Conservation (phyloP, 345 rosid species). For the Populus davidiana region DNA sequence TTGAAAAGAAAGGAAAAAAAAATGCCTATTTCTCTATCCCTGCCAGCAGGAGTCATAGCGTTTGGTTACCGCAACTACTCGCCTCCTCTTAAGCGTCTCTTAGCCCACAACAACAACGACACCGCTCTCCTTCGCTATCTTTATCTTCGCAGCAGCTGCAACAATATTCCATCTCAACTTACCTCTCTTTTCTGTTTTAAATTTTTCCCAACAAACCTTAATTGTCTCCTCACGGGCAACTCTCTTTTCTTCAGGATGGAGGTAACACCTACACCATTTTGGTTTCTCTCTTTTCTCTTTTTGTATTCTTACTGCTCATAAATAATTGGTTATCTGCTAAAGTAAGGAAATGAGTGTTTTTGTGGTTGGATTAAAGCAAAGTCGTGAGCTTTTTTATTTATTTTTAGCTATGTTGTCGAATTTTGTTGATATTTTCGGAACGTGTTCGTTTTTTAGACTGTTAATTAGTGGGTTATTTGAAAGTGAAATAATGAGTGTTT, state of each 20-base stretch:
- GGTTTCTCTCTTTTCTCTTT: background rate
- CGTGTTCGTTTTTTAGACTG: background rate
- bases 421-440: background rate
- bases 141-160: background rate
- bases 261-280: constrained; percentile 34
- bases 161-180: constrained; percentile 4
- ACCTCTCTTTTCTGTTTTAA: constrained; percentile 24
- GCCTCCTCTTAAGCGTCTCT: constrained; percentile 34
- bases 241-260: constrained; percentile 52
- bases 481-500: background rate
- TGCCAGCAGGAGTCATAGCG: constrained; percentile 29
- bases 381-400: background rate
- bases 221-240: constrained; percentile 41
- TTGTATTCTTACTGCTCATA: background rate
- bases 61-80: constrained; percentile 40
- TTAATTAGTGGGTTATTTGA: background rate
- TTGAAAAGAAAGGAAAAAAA: background rate
- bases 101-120: constrained; percentile 2
- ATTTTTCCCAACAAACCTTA: constrained; percentile 22
- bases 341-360: background rate
- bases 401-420: background rate
- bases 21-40: constrained; percentile 14
- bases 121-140: constrained; percentile 1
- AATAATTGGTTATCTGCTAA: background rate
- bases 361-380: background rate